phyloP scores from a whole-genome alignment of 2,329 filamentous ascomycete genomes.

The Achaetomium macrosporum region DNA sequence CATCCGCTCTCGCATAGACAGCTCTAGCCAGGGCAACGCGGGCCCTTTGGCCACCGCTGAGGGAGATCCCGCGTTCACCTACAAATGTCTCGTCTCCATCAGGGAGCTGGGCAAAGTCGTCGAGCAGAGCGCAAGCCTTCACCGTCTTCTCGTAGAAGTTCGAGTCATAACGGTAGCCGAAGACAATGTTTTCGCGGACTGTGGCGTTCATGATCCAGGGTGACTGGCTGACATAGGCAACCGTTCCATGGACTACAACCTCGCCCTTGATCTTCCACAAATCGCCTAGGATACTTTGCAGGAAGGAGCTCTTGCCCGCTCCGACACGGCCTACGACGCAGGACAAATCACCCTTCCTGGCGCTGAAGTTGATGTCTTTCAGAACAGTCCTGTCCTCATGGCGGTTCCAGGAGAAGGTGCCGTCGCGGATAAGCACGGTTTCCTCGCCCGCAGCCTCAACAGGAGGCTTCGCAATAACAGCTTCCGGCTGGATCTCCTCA shows the following conservation, averaged over 20 bases:
- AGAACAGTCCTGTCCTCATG: slow-evolving; percentile 66
- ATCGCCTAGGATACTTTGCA: slow-evolving; percentile 84
- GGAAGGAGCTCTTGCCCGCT: slow-evolving; percentile 85
- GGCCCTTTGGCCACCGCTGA: slow-evolving; percentile 94
- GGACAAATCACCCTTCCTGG: slow-evolving; percentile 86
- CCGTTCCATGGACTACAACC: slow-evolving; percentile 72
- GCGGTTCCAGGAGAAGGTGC: slow-evolving; percentile 91
- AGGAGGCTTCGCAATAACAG: slow-evolving; percentile 63
- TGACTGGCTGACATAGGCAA: slow-evolving; percentile 89
- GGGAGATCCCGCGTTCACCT: slow-evolving; percentile 90
- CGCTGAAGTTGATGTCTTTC: slow-evolving; percentile 78
- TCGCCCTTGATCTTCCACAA: slow-evolving; percentile 83
- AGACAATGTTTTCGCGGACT: slow-evolving; percentile 94
- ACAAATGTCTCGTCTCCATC: slow-evolving; percentile 97
- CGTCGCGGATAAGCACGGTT: slow-evolving; percentile 74
- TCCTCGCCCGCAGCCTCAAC: slow-evolving; percentile 78
- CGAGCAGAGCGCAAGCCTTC: slow-evolving; percentile 80
- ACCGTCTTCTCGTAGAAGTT: slow-evolving; percentile 92
- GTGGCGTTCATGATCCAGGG: slow-evolving; percentile 98
- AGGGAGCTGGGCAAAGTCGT: slow-evolving; percentile 87
- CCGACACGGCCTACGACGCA: slow-evolving; percentile 95
- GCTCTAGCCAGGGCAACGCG: slow-evolving; percentile 86
- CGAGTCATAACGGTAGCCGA: slow-evolving; percentile 89
- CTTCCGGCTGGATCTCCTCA: slow-evolving; percentile 84
- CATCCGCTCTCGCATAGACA: slow-evolving; percentile 93